These are phyloP conservation scores for Crithidia mellificae DNA, from an alignment of 208 protist species.

Conservation along the genomic window DNA sequence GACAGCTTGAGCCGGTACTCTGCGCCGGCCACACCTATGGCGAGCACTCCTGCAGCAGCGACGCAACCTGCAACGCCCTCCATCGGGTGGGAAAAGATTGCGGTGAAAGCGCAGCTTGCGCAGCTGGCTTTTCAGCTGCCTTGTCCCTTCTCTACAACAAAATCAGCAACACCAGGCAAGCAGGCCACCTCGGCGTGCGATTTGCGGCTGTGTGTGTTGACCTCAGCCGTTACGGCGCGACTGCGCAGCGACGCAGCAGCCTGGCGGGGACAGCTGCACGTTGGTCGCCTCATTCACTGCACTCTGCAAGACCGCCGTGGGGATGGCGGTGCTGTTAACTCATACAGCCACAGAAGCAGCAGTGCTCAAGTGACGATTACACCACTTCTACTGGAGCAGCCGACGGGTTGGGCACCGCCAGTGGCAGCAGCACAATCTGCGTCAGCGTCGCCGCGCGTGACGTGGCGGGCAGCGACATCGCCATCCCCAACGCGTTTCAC, in stretches of 20 bases:
- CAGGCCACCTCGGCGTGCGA: neutral
- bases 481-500: neutral
- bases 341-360: neutral
- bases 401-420: constrained; percentile 16
- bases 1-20: constrained; percentile 17
- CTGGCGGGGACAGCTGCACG: constrained; percentile 10
- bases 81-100: neutral
- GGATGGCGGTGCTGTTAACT: no score
- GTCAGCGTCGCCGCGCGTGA: no score
- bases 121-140: constrained; percentile 15
- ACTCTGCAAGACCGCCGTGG: constrained; percentile 5
- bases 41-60: no score
- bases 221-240: neutral
- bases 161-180: no score
- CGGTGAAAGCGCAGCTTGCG: constrained; percentile 1
- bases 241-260: neutral
- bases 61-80: neutral
- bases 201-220: constrained; percentile 5
- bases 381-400: constrained; percentile 28
- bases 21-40: neutral
- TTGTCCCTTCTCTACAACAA: no score
- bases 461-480: neutral
- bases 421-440: neutral
- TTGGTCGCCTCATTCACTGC: constrained; percentile 21
- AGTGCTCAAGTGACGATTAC: neutral